Base-by-base conservation (phyloP, 2,329 filamentous ascomycete species). In the Coleophoma cylindrospora region DNA sequence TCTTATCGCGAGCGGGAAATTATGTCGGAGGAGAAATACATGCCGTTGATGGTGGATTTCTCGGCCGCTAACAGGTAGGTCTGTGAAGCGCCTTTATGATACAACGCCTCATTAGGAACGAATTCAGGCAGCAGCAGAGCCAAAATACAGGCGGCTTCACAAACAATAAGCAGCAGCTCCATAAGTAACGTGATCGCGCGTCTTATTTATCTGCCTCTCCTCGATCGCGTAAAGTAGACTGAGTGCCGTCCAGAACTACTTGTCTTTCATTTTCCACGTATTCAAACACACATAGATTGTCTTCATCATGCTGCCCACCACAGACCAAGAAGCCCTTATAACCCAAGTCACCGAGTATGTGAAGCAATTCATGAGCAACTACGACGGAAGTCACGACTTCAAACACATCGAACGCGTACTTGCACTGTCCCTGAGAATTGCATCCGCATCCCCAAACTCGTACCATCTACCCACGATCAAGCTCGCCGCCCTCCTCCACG, bases 381-480 rank as follows among this genome's bases (percentile, higher is more conserved):
- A 87, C 69, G 91, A 96, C 70, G 81, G 81, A 50, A 95, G 89
- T 1, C 91, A 96, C 72, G 89, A 95, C 71, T 94, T 88, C 73
- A 72, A 79, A 45, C 91, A 96, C 68, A 88, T 96, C 61, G 74
- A 83, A 55, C 86, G 91, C 12, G 14, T 38, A 14, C 45, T 41
- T 15, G 9, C 37, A 14, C 41, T 44, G 4, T 19, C 41, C 12
- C 41, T 40, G 54, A 75, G 87, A 51, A 62, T 73, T 45, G 66
- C 68, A 38, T 78, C 83, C 48, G 68, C 63, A 49, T 58, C 50
- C 46, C 65, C 60, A 9, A 45, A 56, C 36, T 38, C 15, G 27
- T 75, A 75, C 60, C 75, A 88, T 64, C 70, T 69, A 4, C 70
- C 74, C 11, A 67, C 83, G 22, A 74, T 94, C 56, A 80, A 81